Conservation (phyloP, 2,329 filamentous ascomycete species). For the Epichloe bromicola region DNA sequence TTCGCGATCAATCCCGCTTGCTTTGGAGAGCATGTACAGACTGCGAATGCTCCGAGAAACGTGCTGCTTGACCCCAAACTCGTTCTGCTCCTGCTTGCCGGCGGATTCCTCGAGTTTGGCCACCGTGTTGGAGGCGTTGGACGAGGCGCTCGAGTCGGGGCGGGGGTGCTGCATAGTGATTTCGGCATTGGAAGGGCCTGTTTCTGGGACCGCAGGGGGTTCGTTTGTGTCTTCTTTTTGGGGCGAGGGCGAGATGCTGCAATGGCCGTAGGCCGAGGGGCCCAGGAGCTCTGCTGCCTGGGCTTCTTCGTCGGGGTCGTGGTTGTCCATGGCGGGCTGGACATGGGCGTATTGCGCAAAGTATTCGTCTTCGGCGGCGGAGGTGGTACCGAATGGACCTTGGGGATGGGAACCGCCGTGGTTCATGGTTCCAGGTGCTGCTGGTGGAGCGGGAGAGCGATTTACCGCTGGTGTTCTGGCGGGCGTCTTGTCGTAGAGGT, state of each 20-base stretch:
- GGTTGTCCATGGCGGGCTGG: slow-evolving; percentile 67
- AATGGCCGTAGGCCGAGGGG: slow-evolving; percentile 17
- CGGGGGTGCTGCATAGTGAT: slow-evolving; percentile 37
- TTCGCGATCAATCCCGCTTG: slow-evolving; percentile 57
- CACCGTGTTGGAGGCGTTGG: slow-evolving; percentile 42
- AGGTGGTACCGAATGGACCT: slow-evolving; percentile 11
- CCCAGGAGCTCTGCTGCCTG: slow-evolving; percentile 19
- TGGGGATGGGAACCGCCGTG: slow-evolving; percentile 6
- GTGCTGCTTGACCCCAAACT: slow-evolving; percentile 67
- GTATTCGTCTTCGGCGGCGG: slow-evolving; percentile 53
- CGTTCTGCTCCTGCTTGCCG: slow-evolving; percentile 45
- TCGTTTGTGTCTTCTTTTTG: slow-evolving; percentile 4
- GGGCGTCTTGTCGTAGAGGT: slow-evolving; percentile 60
- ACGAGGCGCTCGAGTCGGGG: slow-evolving; percentile 44
- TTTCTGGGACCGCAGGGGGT: slow-evolving; percentile 11
- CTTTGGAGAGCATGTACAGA: slow-evolving; percentile 55
- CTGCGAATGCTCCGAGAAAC: slow-evolving; percentile 67
- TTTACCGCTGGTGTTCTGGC: slow-evolving; percentile 49
- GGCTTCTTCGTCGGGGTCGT: slow-evolving; percentile 62
- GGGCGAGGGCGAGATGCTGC: neutral
- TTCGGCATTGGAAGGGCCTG: slow-evolving; percentile 10
- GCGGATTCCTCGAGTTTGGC: slow-evolving; percentile 47
- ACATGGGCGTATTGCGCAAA: slow-evolving; percentile 66
- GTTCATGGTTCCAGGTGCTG: slow-evolving; percentile 15
- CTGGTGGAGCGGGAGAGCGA: slow-evolving; percentile 46